These are phyloP conservation scores for Trebouxia sp. DNA, from an alignment of 139 green algal genomes.

Conservation along the genomic window DNA sequence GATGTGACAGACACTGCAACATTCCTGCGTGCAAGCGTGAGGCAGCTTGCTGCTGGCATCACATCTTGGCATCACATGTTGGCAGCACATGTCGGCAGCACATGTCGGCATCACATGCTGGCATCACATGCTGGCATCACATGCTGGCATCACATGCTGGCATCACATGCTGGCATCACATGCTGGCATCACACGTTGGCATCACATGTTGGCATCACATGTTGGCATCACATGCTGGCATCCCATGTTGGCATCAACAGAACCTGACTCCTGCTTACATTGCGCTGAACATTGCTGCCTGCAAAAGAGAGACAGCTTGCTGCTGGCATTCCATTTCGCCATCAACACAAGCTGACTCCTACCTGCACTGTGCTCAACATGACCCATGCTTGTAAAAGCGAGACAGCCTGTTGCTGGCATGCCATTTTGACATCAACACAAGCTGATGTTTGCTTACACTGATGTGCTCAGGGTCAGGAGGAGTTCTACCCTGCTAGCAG, in stretches of 20 bases:
- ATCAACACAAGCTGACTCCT: neutral
- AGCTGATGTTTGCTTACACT: neutral
- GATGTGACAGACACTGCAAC: too few species aligned
- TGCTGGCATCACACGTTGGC: neutral
- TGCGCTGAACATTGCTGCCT: neutral
- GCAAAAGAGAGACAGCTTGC: neutral
- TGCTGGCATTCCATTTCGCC: neutral
- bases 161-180: neutral
- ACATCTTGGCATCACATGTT: neutral
- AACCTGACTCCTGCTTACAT: neutral
- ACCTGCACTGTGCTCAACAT: too few species aligned
- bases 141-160: neutral
- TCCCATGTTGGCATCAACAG: neutral
- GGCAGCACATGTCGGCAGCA: neutral
- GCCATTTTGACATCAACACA: neutral
- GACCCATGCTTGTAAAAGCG: too few species aligned
- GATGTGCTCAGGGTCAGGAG: neutral
- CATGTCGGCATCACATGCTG: neutral
- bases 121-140: neutral
- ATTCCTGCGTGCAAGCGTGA: neutral
- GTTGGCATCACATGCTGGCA: neutral
- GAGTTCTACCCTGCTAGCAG: slow-evolving; percentile 21
- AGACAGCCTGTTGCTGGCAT: neutral
- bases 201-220: neutral
- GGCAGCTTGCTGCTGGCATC: neutral